A percentile compares a stretch with the other conserved stretches of the same genome.
phyloP scores from a whole-genome alignment of 257 asterid genomes.

The Fraxinus cuspidata region DNA sequence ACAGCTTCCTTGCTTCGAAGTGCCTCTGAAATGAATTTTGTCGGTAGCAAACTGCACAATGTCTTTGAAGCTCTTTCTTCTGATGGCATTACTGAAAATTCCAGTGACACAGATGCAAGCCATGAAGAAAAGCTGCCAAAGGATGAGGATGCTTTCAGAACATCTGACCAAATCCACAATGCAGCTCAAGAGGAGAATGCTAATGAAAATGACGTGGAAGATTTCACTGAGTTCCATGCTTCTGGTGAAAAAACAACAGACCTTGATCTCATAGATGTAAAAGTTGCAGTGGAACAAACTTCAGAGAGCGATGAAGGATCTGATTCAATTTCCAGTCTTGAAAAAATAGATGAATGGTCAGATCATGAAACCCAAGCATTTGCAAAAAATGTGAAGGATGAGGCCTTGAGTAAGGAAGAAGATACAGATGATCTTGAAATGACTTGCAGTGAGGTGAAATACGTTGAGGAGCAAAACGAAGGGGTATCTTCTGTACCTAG shows the following conservation, averaged over 20 bases:
- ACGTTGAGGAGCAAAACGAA: constrained; percentile 35
- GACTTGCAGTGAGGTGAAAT: constrained; percentile 31
- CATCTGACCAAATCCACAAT: constrained; percentile 27
- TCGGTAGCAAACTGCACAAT: constrained; percentile 30
- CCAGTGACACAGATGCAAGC: constrained; percentile 24
- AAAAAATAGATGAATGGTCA: constrained; percentile 32
- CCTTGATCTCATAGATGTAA: constrained; percentile 24
- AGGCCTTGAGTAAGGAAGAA: constrained; percentile 35
- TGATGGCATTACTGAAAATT: constrained; percentile 31
- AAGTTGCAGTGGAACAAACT: constrained; percentile 34
- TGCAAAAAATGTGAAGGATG: constrained; percentile 34
- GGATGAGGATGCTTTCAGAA: constrained; percentile 30
- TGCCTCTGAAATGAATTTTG: constrained; percentile 44
- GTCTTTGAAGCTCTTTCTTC: constrained; percentile 37
- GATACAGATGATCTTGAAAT: constrained; percentile 30
- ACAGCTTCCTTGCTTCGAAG: constrained; percentile 37
- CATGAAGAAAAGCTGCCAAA: constrained; percentile 34
- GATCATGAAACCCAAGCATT: constrained; percentile 38
- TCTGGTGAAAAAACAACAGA: constrained; percentile 35
- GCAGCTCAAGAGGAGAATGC: constrained; percentile 30
- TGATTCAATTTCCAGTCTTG: constrained; percentile 37
- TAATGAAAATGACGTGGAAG: constrained; percentile 21
- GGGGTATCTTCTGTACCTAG: constrained; percentile 32
- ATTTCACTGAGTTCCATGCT: constrained; percentile 28
- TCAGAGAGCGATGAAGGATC: constrained; percentile 52